Percentiles rank a stretch among this genome's conserved stretches.
phyloP scores from a whole-genome alignment of 2,329 filamentous ascomycete genomes.

The Claviceps purpurea region DNA sequence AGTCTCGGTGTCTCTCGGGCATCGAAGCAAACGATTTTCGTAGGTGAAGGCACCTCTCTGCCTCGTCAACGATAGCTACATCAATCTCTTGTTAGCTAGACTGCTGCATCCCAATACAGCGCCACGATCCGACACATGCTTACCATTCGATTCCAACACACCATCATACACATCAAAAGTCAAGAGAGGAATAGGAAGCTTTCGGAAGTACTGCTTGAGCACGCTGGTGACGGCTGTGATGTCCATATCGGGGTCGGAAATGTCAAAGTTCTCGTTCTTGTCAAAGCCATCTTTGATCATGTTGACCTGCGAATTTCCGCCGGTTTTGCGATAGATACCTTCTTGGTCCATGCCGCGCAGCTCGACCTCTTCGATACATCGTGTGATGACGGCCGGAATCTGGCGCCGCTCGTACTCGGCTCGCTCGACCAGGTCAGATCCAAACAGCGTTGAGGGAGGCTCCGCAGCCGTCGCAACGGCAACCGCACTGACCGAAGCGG shows the following conservation, averaged over 20 bases:
- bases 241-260: constrained; percentile 84
- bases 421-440: constrained; percentile 74
- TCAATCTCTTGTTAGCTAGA: neutral
- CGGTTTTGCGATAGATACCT: constrained; percentile 95
- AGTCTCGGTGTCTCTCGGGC: constrained; percentile 73
- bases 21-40: constrained; percentile 63
- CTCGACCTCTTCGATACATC: constrained; percentile 95
- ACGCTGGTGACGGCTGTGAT: constrained; percentile 94
- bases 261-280: constrained; percentile 72
- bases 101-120: neutral
- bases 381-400: constrained; percentile 80
- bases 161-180: constrained; percentile 88
- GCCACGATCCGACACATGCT: constrained; percentile 18
- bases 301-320: constrained; percentile 83
- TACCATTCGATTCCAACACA: constrained; percentile 68
- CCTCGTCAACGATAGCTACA: constrained; percentile 48
- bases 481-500: constrained; percentile 28
- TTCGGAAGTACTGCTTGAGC: constrained; percentile 94
- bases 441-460: constrained; percentile 56
- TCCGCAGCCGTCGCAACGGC: constrained; percentile 33
- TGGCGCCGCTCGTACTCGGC: constrained; percentile 79
- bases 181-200: constrained; percentile 75
- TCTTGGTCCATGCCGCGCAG: constrained; percentile 92
- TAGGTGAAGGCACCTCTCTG: constrained; percentile 58
- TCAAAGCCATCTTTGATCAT: constrained; percentile 86